phyloP scores from a whole-genome alignment of 345 rosid genomes.

The Trapa incisa region DNA sequence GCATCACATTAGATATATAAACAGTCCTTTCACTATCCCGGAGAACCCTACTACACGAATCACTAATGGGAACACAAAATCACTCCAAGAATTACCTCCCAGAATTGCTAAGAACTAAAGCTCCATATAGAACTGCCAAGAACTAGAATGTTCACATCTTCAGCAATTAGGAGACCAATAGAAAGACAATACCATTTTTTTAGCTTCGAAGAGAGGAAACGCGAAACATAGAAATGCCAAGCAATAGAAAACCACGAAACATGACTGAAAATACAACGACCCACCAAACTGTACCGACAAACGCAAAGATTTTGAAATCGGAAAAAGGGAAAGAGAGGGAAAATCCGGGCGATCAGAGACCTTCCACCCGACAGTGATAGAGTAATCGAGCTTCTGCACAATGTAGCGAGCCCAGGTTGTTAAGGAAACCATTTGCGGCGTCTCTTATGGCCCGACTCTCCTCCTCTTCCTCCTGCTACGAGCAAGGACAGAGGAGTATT shows the following conservation, averaged over 20 bases:
- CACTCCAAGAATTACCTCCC: not conserved
- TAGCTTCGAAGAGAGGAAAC: not conserved
- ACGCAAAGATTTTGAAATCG: not conserved
- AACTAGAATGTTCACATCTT: not conserved
- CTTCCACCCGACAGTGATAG: conserved; percentile 49
- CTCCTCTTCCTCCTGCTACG: conserved; percentile 2
- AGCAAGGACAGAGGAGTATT: not conserved
- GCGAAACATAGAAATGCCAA: not conserved
- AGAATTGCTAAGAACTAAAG: not conserved
- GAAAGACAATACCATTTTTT: not conserved
- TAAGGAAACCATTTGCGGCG: conserved; percentile 44
- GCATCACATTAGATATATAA: not conserved
- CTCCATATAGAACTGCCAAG: not conserved
- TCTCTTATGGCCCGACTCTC: not conserved
- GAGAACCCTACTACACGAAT: not conserved
- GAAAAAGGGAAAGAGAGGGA: not conserved
- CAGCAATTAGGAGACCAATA: not conserved
- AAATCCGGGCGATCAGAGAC: conserved; percentile 17
- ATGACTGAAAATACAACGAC: not conserved
- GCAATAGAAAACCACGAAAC: not conserved
- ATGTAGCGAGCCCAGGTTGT: conserved; percentile 72
- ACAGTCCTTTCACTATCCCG: not conserved
- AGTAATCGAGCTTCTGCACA: conserved; percentile 56
- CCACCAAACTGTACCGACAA: not conserved
- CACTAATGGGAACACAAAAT: not conserved